Evolutionary conservation across 78 protist species (phyloP), one percentile per base, ranked within the genome.

Genomic region (Guillardia theta): DNA sequence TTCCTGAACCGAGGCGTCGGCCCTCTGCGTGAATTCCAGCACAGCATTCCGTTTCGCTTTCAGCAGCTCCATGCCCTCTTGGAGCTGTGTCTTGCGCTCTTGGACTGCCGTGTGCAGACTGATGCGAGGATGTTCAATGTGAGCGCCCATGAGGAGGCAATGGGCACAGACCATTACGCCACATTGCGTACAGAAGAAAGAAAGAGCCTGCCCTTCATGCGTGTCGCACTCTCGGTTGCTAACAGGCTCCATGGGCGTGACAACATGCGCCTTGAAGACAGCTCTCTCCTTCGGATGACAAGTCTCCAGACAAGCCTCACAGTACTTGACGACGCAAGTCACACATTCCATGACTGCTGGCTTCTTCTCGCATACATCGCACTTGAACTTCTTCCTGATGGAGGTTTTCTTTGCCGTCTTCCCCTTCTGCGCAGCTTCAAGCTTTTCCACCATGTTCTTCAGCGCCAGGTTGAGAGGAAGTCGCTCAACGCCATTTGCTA

Each of bases 301-400:
- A 33, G 83, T 70, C 6, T 70, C 83, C 0, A 70, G 6, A 24
- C 83, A 70, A 22, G 45, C 83, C 0, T 70, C 83, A 43, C 83
- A 70, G 83, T 70, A 70, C 41, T 70, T 70, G 33, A 70, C 83
- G 45, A 70, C 83, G 41, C 83, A 70, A 36, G 83, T 70, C 83
- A 70, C 83, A 6, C 83, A 70, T 18, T 70, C 83, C 83, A 70
- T 70, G 46, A 70, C 83, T 12, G 83, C 83, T 3, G 83, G 45
- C 83, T 70, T 70, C 83, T 70, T 70, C 83, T 70, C 83, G 83
- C 83, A 70, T 1, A 70, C 83, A 70, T 70, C 83, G 22, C 83
- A 70, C 83, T 70, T 70, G 41, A 70, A 70, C 36, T 70, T 70
- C 36, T 43, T 12, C 41, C 22, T 24, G 12, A 24, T 10, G 41